Evolutionary conservation across 306 rosid genomes (phyloP), one percentile per base, ranked within the genome.

Genomic region (Canavalia ensiformis): DNA sequence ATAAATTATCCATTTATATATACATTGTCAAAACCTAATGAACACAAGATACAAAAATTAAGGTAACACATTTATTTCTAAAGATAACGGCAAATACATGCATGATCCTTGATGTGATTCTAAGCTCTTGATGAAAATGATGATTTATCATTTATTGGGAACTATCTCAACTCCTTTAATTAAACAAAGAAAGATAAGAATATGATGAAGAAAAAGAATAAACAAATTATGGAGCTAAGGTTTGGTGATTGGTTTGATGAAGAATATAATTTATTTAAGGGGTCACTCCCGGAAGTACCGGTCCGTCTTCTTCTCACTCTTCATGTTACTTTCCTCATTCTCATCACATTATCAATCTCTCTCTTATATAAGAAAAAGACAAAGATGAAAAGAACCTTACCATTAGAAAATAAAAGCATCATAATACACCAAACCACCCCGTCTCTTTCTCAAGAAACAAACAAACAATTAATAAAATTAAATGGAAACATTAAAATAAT

Each of bases 261-360:
- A 84, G 89, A 86, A 87, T 88, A 88, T 18, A 37, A 81, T 67
- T 44, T 82, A 29, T 46, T 51, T 7, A 47, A 68, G 74, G 74
- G 46, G 81, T 67, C 72, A 81, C 44, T 74, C 59, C 84, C 91
- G 86, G 86, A 83, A 82, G 86, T 81, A 81, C 45, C 86, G 88
- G 73, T 47, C 84, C 86, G 79, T 66, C 85, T 84, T 84, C 59
- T 77, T 80, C 86, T 86, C 85, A 84, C 68, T 58, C 72, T 59
- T 28, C 89, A 85, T 69, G 88, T 81, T 86, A 84, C 81, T 82
- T 73, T 85, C 84, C 4, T 75, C 86, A 34, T 71, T 88, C 86
- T 82, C 60, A 67, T 70, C 77, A 59, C 55, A 85, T 72, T 55
- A 78, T 33, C 65, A 37, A 35, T 71, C 84, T 72, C 84, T 83